Conservation (phyloP, 1,284 basidiomycete genomes). For the Sporisorium scitamineum region DNA sequence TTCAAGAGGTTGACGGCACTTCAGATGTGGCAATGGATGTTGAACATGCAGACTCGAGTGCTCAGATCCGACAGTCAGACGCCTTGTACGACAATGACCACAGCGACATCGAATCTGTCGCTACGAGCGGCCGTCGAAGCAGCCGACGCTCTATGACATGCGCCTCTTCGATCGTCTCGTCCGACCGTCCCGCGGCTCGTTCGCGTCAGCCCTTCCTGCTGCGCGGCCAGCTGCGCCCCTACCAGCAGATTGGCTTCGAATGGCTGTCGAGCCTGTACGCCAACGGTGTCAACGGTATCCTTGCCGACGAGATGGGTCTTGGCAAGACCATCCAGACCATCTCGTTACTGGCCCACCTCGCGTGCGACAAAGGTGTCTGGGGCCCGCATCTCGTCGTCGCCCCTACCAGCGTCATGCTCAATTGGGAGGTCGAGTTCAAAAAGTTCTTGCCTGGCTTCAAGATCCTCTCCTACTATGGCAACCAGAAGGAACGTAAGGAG, state of each 20-base stretch:
- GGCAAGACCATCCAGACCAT: conserved; percentile 99
- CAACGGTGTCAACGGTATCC: conserved; percentile 89
- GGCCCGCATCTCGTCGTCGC: conserved; percentile 96
- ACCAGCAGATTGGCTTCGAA: conserved; percentile 92
- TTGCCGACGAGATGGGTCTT: conserved; percentile 75
- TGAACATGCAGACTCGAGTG: conserved; percentile 11
- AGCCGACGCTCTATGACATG: conserved; percentile 42
- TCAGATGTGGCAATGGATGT: conserved; percentile 41
- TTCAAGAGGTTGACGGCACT: conserved; percentile 20
- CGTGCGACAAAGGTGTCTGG: conserved; percentile 94
- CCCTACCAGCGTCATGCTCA: conserved; percentile 92
- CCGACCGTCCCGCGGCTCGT: conserved; percentile 31
- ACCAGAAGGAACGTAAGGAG: conserved; percentile 90
- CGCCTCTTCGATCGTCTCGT: conserved; percentile 70
- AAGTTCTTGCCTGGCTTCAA: conserved; percentile 96
- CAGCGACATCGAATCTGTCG: conserved; percentile 40
- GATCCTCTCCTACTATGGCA: conserved; percentile 90
- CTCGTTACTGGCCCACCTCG: conserved; percentile 88
- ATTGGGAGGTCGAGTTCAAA: conserved; percentile 99
- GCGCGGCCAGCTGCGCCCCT: conserved; percentile 88
- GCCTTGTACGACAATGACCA: conserved; percentile 18
- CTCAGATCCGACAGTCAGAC: conserved; percentile 64
- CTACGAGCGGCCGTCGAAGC: conserved; percentile 32
- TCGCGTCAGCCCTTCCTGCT: conserved; percentile 81
- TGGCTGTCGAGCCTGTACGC: conserved; percentile 92